Base-by-base conservation (phyloP, 2,329 filamentous ascomycete genomes). In the Neopestalotiopsis sp. region DNA sequence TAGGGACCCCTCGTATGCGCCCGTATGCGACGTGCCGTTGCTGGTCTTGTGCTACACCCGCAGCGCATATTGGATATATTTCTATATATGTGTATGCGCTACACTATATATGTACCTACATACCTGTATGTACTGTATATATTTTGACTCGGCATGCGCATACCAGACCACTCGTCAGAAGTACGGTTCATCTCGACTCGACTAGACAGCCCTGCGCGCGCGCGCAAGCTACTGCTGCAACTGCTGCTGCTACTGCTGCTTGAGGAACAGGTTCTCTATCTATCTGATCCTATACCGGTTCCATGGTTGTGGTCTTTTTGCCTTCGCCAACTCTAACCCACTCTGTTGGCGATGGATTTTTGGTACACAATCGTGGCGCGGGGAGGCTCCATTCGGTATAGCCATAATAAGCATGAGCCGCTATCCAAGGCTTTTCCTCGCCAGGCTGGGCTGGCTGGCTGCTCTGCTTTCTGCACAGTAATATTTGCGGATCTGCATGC, bases 21-120 rank as follows among this genome's bases (percentile, higher is more conserved):
- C 30, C 63, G 63, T 57, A 66, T 66, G 63, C 63, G 49, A 66
- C 28, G 30, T 66, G n/a, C 63, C 63, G 45, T 38, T 38, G 34
- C 10, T 32, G 49, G 20, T 53, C 45, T 38, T 57, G 63, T 34
- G 40, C 63, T 49, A 20, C 42, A 42, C 7, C 14, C 45, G 45
- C 45, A 53, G 45, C 34, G 6, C 14, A 17, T 53, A 20, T n/a
- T 53, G 34, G 6, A 38, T 38, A 38, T 38, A 38, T 38, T 38
- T 38, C 10, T 38, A 38, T 10, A 38, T 38, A 10, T 38, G 10
- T 38, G 34, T 38, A 6, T 38, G 34, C 34, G 34, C 34, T 38
- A 28, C 24, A 28, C 24, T 28, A 28, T 28, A 28, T 28, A 28
- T 28, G 24, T 28, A 38, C 34, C 34, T 38, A 38, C 10, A 10